Evolutionary conservation across 2,329 filamentous ascomycete species (phyloP).

Genomic region (Penicillium glabrum): DNA sequence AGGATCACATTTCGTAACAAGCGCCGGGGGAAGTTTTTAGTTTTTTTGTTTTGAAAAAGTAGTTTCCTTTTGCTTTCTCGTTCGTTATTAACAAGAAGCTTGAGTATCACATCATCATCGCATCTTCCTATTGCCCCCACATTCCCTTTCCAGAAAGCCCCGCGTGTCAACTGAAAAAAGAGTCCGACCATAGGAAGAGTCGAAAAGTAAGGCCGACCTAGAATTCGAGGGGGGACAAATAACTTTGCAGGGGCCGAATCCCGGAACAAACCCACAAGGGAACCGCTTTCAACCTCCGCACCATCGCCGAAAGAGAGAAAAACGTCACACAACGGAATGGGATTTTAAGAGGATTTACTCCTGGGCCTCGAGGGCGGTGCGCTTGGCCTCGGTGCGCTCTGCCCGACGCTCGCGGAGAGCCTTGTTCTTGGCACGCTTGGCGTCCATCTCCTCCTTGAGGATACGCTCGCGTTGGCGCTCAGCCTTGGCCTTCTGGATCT

Average conservation of each 20-base stretch:
- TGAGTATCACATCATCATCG: conserved; percentile 32
- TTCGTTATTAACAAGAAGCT: conserved; percentile 30
- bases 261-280: conserved; percentile 30
- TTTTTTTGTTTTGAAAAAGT: conserved; percentile 23
- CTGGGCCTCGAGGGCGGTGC: conserved; percentile 73
- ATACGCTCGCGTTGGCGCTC: conserved; percentile 95
- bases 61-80: conserved; percentile 30
- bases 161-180: conserved; percentile 16
- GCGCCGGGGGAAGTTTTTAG: conserved; percentile 15
- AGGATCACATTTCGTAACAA: conserved; percentile 17
- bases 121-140: conserved; percentile 26
- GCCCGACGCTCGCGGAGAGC: conserved; percentile 97
- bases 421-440: conserved; percentile 99
- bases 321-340: conserved; percentile 31
- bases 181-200: conserved; percentile 24
- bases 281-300: conserved; percentile 37
- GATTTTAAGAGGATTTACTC: conserved; percentile 38
- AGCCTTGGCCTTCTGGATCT: conserved; percentile 99
- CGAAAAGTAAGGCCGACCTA: conserved; percentile 30
- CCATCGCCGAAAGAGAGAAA: conserved; percentile 35
- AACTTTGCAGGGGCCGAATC: conserved; percentile 26
- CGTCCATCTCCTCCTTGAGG: conserved; percentile 99
- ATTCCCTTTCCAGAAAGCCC: conserved; percentile 19
- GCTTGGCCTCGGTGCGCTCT: conserved; percentile 89
- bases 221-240: conserved; percentile 17